Conservation (phyloP, 2,329 filamentous ascomycete species). For the Hypoxylon sp. region DNA sequence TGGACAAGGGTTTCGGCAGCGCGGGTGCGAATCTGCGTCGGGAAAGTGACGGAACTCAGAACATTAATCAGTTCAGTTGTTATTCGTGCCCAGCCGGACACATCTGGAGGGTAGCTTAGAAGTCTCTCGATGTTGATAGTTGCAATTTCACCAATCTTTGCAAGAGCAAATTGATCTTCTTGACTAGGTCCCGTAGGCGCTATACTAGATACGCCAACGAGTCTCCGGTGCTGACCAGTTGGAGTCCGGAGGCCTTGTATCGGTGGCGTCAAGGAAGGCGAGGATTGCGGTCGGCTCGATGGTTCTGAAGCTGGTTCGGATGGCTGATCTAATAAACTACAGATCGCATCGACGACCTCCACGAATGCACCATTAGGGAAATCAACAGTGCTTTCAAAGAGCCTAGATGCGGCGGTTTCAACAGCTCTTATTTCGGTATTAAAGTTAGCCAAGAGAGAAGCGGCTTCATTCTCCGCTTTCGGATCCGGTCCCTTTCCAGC, state of each 20-base stretch:
- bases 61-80: constrained; percentile 67
- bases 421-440: constrained; percentile 87
- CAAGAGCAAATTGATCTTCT: constrained; percentile 76
- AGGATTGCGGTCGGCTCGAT: constrained; percentile 57
- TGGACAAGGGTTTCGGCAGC: constrained; percentile 76
- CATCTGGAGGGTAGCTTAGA: constrained; percentile 73
- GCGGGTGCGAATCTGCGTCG: constrained; percentile 68
- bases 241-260: constrained; percentile 46
- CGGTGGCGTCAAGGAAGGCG: constrained; percentile 56
- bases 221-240: constrained; percentile 60
- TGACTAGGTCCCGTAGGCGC: constrained; percentile 67
- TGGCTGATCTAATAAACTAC: constrained; percentile 73
- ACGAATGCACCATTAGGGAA: constrained; percentile 88
- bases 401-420: constrained; percentile 84
- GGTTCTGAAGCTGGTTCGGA: constrained; percentile 51
- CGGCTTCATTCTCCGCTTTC: constrained; percentile 66
- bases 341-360: constrained; percentile 82
- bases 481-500: constrained; percentile 63
- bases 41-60: constrained; percentile 63
- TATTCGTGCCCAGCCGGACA: constrained; percentile 83
- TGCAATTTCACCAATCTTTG: constrained; percentile 80
- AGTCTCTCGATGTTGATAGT: constrained; percentile 83
- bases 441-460: constrained; percentile 74
- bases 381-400: constrained; percentile 93
- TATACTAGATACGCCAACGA: constrained; percentile 64